Conservation (phyloP, 2,329 filamentous ascomycete genomes). For the Talaromyces sp. region DNA sequence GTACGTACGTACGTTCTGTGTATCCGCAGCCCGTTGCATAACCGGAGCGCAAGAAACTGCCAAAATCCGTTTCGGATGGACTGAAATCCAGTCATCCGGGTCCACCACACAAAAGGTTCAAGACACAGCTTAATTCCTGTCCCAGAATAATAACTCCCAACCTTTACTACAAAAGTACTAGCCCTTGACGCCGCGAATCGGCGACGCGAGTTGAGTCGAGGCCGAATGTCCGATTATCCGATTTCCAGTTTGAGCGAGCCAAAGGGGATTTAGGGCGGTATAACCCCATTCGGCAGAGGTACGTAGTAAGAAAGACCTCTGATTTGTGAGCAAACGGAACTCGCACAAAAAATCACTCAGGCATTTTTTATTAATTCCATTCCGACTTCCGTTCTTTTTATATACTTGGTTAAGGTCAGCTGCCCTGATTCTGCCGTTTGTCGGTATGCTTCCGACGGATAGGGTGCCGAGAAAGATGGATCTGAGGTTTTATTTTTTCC, state of each 20-base stretch:
- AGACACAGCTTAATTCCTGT: background rate
- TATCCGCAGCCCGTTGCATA: background rate
- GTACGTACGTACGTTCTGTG: background rate
- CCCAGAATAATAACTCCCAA: background rate
- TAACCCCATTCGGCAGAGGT: background rate
- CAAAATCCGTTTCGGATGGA: background rate
- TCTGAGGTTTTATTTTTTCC: background rate
- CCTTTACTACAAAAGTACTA: background rate
- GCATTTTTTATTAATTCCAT: background rate
- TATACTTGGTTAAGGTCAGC: background rate
- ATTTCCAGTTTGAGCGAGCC: background rate
- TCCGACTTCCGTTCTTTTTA: background rate
- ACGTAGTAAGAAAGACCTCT: background rate
- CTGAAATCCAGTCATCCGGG: background rate
- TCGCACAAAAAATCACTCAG: background rate
- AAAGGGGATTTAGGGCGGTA: background rate
- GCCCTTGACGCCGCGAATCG: background rate
- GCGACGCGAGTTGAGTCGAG: background rate
- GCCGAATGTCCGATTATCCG: slow-evolving; percentile 12
- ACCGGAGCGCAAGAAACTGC: background rate
- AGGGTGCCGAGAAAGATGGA: background rate
- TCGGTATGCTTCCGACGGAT: background rate
- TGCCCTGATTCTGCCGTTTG: background rate
- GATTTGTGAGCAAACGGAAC: background rate
- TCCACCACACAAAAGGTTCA: no score